Conservation (phyloP, 257 asterid genomes). For the Ilex asprella region DNA sequence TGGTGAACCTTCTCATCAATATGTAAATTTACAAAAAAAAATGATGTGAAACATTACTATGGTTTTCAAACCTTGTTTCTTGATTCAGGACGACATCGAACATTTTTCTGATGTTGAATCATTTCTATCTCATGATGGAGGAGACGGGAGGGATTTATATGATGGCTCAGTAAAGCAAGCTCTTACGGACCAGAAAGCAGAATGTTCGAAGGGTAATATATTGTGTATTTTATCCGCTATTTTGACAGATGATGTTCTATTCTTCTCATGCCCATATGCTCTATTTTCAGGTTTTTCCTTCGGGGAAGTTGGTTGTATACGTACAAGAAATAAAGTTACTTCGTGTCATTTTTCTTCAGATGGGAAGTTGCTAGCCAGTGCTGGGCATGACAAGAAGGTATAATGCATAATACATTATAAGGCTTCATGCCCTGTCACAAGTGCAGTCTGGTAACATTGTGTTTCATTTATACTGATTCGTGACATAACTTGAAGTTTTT, state of each 20-base stretch:
- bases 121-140: conserved; percentile 82
- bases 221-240: too few relatives aligned
- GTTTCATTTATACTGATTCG: too few relatives aligned
- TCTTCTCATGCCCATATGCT: too few relatives aligned
- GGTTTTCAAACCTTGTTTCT: conserved; percentile 14
- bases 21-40: neutral
- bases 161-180: conserved; percentile 66
- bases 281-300: conserved; percentile 36
- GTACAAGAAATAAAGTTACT: conserved; percentile 77
- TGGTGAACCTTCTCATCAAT: neutral
- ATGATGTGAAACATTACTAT: neutral
- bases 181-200: conserved; percentile 55
- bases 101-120: conserved; percentile 92
- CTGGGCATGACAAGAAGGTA: conserved; percentile 97
- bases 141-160: conserved; percentile 49
- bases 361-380: conserved; percentile 94
- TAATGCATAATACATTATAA: neutral
- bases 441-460: too few relatives aligned
- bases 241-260: too few relatives aligned
- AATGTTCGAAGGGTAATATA: conserved; percentile 63
- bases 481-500: too few relatives aligned
- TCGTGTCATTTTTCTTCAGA: conserved; percentile 97
- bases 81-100: conserved; percentile 80
- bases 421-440: too few relatives aligned
- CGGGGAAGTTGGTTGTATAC: conserved; percentile 2